Conservation (phyloP, 2,329 filamentous ascomycete genomes). For the Fusarium sp. region DNA sequence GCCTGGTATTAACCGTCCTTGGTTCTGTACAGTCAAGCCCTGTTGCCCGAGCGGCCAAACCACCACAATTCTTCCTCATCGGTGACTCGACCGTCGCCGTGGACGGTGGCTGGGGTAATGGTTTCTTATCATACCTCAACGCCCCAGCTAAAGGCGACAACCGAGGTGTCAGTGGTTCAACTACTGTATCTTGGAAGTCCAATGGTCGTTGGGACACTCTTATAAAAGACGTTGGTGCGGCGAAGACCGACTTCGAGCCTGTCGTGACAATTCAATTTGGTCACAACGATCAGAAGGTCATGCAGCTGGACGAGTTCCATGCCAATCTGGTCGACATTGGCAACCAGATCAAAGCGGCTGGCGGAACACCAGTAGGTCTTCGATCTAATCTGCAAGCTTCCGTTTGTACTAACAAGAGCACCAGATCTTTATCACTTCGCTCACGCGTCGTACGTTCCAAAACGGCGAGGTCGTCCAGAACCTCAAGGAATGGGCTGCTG, state of each 20-base stretch:
- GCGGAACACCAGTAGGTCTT: background rate
- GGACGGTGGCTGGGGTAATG: background rate
- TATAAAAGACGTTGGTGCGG: background rate
- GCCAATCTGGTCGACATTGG: background rate
- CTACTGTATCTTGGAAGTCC: conserved; percentile 7
- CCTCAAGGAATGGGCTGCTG: conserved; percentile 7
- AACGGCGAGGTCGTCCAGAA: background rate
- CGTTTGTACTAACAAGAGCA: fast-evolving
- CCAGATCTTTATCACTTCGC: conserved; percentile 5
- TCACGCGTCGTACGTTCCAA: background rate
- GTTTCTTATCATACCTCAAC: background rate
- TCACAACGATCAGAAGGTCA: conserved; percentile 9
- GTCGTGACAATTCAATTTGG: conserved; percentile 8
- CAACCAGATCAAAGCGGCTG: background rate
- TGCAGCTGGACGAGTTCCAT: background rate
- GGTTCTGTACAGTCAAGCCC: background rate
- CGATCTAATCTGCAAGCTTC: fast-evolving
- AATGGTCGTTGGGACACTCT: conserved; percentile 16
- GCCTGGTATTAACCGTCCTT: fast-evolving
- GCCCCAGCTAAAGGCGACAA: background rate
- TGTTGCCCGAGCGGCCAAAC: background rate
- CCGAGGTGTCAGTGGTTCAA: background rate
- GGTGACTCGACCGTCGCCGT: conserved; percentile 10
- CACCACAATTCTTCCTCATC: conserved; percentile 3
- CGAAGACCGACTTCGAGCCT: background rate